Evolutionary conservation across 2,329 filamentous ascomycete species (phyloP), one percentile per base, ranked within the genome.

Genomic region (Mycosphaerella sp.): DNA sequence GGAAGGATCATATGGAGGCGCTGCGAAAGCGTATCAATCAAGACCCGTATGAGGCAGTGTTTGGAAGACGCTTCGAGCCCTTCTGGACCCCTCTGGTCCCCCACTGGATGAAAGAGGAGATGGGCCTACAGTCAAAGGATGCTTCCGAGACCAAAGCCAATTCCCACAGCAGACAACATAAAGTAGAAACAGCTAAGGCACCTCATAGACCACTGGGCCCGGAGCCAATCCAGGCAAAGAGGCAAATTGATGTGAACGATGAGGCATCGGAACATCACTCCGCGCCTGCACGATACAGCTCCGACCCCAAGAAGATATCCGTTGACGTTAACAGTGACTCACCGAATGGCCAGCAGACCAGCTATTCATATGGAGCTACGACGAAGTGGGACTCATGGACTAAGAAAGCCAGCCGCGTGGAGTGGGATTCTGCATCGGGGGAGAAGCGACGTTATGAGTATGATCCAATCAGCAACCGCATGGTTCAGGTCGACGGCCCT

Each of bases 41-140:
- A 14, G 68, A 74, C 48, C 72, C 73, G 9, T 74, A 75, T 47
- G 64, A 67, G 46, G 66, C 69, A 7, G 58, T 74, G 28, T 74
- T 74, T 49, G 73, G 72, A 2, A 69, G 68, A 65, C 21, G 64
- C 4, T 64, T 66, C 50, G 62, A 65, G 52, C 63, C 62, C 2
- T 68, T 67, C 57, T 68, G 65, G 67, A 61, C 44, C 42, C 58
- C 60, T 8, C 49, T 66, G 4, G 55, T 66, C 1, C 62, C 63
- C 12, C 59, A 50, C 36, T 66, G 64, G 64, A 64, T 63, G 61
- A 53, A 56, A 17, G 62, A 64, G 35, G 59, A 65, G 17, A 57
- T 59, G 47, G 59, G 59, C n/a, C 35, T 61, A n/a, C 28, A 52
- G 52, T 42, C 56, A 34, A 57, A 57, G 42, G 47, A 48, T 27